These are phyloP conservation scores for Colletotrichum sp. DNA, from an alignment of 2,329 filamentous ascomycete genomes.

Conservation along the genomic window DNA sequence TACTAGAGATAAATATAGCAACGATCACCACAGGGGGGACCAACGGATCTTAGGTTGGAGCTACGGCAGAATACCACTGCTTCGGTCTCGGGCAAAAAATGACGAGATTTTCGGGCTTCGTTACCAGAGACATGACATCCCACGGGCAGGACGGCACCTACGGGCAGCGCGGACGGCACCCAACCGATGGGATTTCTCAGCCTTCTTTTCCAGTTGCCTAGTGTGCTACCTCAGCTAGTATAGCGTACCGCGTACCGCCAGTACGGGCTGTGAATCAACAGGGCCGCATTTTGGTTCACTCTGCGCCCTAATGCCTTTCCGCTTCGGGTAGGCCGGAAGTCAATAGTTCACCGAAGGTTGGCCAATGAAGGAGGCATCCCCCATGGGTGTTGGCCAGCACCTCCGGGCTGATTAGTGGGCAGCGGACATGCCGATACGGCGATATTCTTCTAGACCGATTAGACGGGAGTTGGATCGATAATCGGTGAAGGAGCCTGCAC, in stretches of 20 bases:
- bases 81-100: conserved; percentile 1
- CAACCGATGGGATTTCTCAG: not conserved
- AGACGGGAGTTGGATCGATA: not conserved
- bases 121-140: not conserved
- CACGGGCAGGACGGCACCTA: not conserved
- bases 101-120: conserved; percentile 1
- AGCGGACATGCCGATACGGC: conserved; percentile 5
- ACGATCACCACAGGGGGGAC: conserved; percentile 9
- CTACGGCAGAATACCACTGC: not conserved
- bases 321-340: not conserved
- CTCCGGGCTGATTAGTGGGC: not conserved
- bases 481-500: not conserved
- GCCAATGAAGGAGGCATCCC: not conserved
- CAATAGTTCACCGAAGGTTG: not conserved
- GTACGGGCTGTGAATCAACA: not conserved
- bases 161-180: not conserved
- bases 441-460: conserved; percentile 5
- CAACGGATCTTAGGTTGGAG: not conserved
- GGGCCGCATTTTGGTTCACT: not conserved
- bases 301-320: conserved; percentile 2
- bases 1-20: conserved; percentile 12
- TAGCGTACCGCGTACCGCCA: not conserved
- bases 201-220: not conserved
- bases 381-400: not conserved
- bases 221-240: not conserved